Conservation (phyloP, 1,284 basidiomycete genomes). For the Irpex sp. region DNA sequence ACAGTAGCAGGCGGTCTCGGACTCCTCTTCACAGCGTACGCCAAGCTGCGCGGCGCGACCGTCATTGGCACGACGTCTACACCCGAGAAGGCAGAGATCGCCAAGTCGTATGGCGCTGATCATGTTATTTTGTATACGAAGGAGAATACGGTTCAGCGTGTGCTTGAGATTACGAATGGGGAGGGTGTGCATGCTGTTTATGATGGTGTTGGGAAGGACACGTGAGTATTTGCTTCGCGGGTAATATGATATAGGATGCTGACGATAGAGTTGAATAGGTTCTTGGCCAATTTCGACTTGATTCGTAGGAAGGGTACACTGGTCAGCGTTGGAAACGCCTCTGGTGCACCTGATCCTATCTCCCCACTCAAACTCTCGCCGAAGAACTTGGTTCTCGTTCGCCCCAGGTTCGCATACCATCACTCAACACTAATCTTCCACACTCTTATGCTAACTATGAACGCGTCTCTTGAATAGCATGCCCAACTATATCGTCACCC, state of each 20-base stretch:
- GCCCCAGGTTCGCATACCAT: conserved; percentile 58
- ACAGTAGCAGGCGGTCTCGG: conserved; percentile 85
- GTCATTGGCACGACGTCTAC: conserved; percentile 96
- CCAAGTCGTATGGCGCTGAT: conserved; percentile 78
- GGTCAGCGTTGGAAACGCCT: conserved; percentile 91
- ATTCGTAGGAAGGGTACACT: conserved; percentile 80
- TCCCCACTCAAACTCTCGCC: conserved; percentile 69
- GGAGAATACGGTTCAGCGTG: conserved; percentile 68
- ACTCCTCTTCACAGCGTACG: conserved; percentile 57
- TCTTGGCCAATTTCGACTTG: conserved; percentile 80
- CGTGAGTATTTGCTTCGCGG: conserved; percentile 41
- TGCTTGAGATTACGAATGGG: conserved; percentile 78
- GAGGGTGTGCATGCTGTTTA: conserved; percentile 86
- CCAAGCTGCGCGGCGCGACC: conserved; percentile 74
- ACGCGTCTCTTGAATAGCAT: conserved; percentile 33
- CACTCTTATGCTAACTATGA: background rate
- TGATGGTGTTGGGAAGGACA: conserved; percentile 94
- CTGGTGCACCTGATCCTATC: conserved; percentile 75
- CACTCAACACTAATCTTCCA: background rate
- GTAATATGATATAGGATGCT: background rate
- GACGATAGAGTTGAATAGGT: conserved; percentile 39
- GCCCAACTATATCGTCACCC: conserved; percentile 66
- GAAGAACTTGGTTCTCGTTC: conserved; percentile 82
- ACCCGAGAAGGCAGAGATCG: conserved; percentile 80
- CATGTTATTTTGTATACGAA: conserved; percentile 82